Percentiles rank a stretch among this genome's conserved stretches.
phyloP scores from a whole-genome alignment of 2,329 filamentous ascomycete genomes.

The Fusarium chuoi region DNA sequence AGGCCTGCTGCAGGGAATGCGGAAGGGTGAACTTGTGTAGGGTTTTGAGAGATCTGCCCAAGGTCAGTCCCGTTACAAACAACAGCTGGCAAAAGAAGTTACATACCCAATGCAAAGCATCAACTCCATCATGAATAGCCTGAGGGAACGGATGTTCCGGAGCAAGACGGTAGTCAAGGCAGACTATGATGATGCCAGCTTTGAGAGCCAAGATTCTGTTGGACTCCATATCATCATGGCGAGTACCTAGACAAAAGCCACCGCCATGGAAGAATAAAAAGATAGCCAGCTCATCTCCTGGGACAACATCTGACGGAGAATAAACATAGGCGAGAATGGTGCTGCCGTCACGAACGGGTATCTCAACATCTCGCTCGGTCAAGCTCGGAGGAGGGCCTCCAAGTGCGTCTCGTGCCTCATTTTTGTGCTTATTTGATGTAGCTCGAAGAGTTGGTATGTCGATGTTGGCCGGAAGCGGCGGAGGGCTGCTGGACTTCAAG shows the following conservation, averaged over 20 bases:
- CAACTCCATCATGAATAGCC: not conserved
- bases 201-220: not conserved
- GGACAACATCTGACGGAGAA: not conserved
- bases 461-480: not conserved
- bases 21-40: not conserved
- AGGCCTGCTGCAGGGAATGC: not conserved
- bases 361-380: not conserved
- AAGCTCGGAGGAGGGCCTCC: not conserved
- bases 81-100: fast-evolving
- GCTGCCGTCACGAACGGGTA: not conserved
- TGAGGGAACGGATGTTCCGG: not conserved
- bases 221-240: not conserved
- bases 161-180: not conserved
- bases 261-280: not conserved
- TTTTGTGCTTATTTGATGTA: not conserved
- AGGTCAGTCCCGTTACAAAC: not conserved
- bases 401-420: not conserved
- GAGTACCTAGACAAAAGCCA: not conserved
- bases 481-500: not conserved
- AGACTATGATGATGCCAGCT: not conserved
- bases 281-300: not conserved
- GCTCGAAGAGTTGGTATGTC: not conserved
- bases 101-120: not conserved
- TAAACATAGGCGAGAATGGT: not conserved
- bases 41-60: not conserved